Percentiles rank a stretch among this genome's conserved stretches.
Evolutionary conservation across 176 grass and related monocot genomes (phyloP).

Genomic region (Triticum urartu): DNA sequence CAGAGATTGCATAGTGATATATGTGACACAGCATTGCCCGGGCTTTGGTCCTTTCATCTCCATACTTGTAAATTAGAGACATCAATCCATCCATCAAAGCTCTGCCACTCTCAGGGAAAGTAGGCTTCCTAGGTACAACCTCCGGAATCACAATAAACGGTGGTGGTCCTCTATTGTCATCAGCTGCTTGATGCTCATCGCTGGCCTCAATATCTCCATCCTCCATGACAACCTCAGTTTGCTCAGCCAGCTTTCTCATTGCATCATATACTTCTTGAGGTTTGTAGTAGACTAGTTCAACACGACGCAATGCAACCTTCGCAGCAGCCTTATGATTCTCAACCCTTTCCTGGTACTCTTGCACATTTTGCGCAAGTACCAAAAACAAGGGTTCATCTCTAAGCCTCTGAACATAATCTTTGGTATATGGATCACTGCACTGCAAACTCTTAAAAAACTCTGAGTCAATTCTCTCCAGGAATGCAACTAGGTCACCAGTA

Average conservation of each 20-base stretch:
- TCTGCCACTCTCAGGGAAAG: conserved; percentile 84
- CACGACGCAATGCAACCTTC: conserved; percentile 74
- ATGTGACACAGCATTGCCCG: conserved; percentile 97
- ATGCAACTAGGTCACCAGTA: conserved; percentile 81
- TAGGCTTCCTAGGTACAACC: conserved; percentile 76
- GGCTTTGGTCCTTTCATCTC: conserved; percentile 96
- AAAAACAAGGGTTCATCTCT: conserved; percentile 88
- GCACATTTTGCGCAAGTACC: conserved; percentile 91
- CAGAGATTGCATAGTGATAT: conserved; percentile 93
- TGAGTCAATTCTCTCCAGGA: conserved; percentile 84
- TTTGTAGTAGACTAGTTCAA: conserved; percentile 93
- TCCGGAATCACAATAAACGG: conserved; percentile 79
- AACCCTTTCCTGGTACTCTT: conserved; percentile 77
- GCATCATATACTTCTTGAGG: conserved; percentile 97
- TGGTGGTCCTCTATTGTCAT: conserved; percentile 48
- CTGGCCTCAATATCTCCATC: conserved; percentile 55
- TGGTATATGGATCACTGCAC: conserved; percentile 80
- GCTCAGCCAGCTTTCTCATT: conserved; percentile 80
- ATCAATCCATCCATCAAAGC: conserved; percentile 78
- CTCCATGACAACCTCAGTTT: conserved; percentile 31
- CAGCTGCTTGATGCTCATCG: conserved; percentile 43
- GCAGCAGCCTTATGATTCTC: conserved; percentile 76
- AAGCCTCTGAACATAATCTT: conserved; percentile 93
- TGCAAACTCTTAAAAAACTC: conserved; percentile 93
- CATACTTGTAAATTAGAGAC: conserved; percentile 84